Percentiles rank a stretch among this genome's conserved stretches.
Conservation (phyloP, 805 yeast genomes). For the Blastobotrys peoriensis region DNA sequence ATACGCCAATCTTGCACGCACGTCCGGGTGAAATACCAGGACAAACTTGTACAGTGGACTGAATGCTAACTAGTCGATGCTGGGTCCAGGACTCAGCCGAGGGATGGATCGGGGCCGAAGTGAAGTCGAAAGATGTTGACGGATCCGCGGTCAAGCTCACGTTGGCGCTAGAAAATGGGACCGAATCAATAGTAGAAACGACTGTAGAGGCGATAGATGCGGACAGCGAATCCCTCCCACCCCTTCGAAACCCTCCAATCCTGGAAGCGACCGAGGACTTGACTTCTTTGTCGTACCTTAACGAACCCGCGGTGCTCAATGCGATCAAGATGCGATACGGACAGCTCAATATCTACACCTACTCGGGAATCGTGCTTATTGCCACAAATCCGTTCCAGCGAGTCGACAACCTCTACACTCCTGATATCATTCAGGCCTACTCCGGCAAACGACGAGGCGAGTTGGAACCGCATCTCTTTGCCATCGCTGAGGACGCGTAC, state of each 20-base stretch:
- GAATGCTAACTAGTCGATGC: conserved; percentile 41
- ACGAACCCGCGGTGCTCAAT: conserved; percentile 94
- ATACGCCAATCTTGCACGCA: too few species aligned
- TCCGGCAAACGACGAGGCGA: conserved; percentile 92
- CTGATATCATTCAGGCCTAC: conserved; percentile 89
- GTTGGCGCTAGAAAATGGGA: conserved; percentile 48
- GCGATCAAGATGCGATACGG: conserved; percentile 87
- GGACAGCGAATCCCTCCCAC: conserved; percentile 57
- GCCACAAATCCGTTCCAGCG: conserved; percentile 95
- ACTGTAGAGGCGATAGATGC: conserved; percentile 31
- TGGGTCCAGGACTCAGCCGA: conserved; percentile 71
- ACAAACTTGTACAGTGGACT: too few species aligned
- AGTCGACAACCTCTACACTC: conserved; percentile 84
- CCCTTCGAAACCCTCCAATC: conserved; percentile 84
- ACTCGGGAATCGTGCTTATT: conserved; percentile 92
- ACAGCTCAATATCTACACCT: conserved; percentile 87
- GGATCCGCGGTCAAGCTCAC: conserved; percentile 44
- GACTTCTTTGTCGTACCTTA: conserved; percentile 83
- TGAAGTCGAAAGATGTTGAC: conserved; percentile 38
- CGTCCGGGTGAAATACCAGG: too few species aligned
- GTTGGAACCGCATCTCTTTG: conserved; percentile 93
- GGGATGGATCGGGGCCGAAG: conserved; percentile 74
- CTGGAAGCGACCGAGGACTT: conserved; percentile 92
- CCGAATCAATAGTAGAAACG: conserved; percentile 20
- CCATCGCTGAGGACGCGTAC: conserved; percentile 96